phyloP scores from a whole-genome alignment of 139 green algal genomes.

The Micractinium sp. region DNA sequence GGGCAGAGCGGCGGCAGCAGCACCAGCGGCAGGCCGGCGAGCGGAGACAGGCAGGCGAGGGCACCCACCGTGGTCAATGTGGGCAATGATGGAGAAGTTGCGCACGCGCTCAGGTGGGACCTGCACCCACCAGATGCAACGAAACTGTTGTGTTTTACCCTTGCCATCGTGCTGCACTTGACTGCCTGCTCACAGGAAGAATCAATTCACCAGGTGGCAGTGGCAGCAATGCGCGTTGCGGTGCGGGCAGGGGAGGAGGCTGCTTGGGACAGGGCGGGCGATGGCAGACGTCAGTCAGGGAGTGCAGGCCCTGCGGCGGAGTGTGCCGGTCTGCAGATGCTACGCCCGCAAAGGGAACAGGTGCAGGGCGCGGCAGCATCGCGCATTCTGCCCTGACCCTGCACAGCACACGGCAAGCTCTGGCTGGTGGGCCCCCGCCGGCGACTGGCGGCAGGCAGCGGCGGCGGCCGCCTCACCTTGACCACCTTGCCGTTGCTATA shows the following conservation, averaged over 20 bases:
- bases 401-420: constrained; percentile 9
- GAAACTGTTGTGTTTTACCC: background rate
- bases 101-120: constrained; percentile 61
- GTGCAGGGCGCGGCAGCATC: background rate
- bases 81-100: constrained; percentile 83
- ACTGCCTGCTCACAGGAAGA: background rate
- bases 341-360: background rate
- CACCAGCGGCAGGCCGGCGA: constrained; percentile 68
- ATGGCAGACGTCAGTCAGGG: too few species aligned
- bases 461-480: constrained; percentile 30
- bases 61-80: constrained; percentile 77
- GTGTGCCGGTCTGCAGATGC: too few species aligned
- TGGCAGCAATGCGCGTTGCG: background rate
- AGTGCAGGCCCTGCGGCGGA: too few species aligned
- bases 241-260: background rate
- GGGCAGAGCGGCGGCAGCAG: constrained; percentile 13
- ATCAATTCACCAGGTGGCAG: background rate
- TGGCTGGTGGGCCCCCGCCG: too few species aligned
- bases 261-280: background rate
- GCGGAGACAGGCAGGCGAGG: background rate
- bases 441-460: background rate
- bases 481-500: constrained; percentile 34
- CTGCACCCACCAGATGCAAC: constrained; percentile 17
- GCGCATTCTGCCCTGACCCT: background rate
- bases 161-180: background rate